A percentile compares a stretch with the other conserved stretches of the same genome.
Evolutionary conservation across 2,329 filamentous ascomycete genomes (phyloP).

Genomic region (Podosphaera fusca): DNA sequence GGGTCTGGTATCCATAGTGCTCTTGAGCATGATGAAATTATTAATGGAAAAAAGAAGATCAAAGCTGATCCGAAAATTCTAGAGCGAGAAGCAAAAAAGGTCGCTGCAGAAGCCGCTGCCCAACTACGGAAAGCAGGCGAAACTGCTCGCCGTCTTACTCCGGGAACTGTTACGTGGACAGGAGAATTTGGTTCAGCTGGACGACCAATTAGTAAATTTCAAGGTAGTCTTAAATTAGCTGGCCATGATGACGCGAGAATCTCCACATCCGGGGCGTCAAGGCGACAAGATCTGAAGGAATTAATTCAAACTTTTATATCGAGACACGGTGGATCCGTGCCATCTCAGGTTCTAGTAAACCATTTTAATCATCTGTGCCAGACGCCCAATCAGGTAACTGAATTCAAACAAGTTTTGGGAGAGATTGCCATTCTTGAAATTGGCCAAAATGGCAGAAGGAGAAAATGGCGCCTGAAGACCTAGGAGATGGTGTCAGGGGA

Average conservation of each 20-base stretch:
- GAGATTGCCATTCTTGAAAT: slow-evolving; percentile 46
- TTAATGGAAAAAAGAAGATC: slow-evolving; percentile 50
- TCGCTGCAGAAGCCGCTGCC: slow-evolving; percentile 55
- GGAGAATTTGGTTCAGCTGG: slow-evolving; percentile 62
- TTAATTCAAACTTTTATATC: slow-evolving; percentile 62
- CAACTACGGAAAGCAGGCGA: slow-evolving; percentile 53
- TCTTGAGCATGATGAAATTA: slow-evolving; percentile 77
- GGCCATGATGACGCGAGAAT: background rate
- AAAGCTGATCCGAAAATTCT: slow-evolving; percentile 58
- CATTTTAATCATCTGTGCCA: slow-evolving; percentile 70
- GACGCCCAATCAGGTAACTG: slow-evolving; percentile 41
- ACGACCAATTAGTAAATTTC: slow-evolving; percentile 32
- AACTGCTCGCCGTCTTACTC: slow-evolving; percentile 46
- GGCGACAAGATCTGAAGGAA: slow-evolving; percentile 38
- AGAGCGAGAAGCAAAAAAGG: slow-evolving; percentile 55
- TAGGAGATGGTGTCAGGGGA: slow-evolving; percentile 2
- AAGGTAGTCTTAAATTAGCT: slow-evolving; percentile 28
- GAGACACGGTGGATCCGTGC: slow-evolving; percentile 53
- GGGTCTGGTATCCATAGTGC: slow-evolving; percentile 72
- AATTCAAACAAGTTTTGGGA: slow-evolving; percentile 65
- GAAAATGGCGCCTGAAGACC: slow-evolving; percentile 15
- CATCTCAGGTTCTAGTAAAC: slow-evolving; percentile 68
- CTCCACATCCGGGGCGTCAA: slow-evolving; percentile 13
- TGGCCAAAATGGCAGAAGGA: slow-evolving; percentile 15
- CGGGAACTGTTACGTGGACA: slow-evolving; percentile 85